Evolutionary conservation across 1,139 yeast genomes (phyloP), one percentile per base, ranked within the genome.

Genomic region (Meyerozyma athensensis): DNA sequence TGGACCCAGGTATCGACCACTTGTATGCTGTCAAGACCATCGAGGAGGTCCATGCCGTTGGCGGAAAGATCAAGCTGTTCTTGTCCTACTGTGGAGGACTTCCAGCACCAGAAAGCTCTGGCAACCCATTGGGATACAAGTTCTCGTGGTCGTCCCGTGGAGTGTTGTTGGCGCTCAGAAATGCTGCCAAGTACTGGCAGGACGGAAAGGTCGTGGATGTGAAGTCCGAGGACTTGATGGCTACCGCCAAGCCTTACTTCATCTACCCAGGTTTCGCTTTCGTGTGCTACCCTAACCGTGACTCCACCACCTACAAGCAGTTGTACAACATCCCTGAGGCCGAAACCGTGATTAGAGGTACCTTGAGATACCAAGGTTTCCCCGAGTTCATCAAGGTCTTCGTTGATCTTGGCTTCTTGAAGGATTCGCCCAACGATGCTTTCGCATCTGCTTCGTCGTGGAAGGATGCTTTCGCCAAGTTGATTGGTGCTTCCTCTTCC

Each of bases 121-220:
- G 87, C 69, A 92, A 92, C 68, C 98, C 98, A 43, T 77, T 92
- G 63, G 98, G 98, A 50, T 92, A 92, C 79, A 92, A 92, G 74
- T 92, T 92, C 70, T 90, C 97, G 34, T 92, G 98, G 98, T 87
- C 97, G 33, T 89, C 97, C 35, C 82, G 98, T 67, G 98, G 98
- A 67, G 97, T 92, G 34, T 72, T 92, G 58, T 77, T 92, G 56
- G 98, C 98, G 19, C 77, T 92, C 60, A 83, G 96, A 75, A 92
- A 92, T 74, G 73, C 85, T 44, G 98, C 98, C 48, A 81, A 78
- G 56, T 90, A 80, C 73, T 90, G 83, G 79, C 72, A 82, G 66
- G 81, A 87, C 56, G 97, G 97, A 54, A 63, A 86, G 59, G 65
- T 87, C 52, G 95, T 76, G 44, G 77, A 81, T 36, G 82, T 92